Base-by-base conservation (phyloP, 768 basidiomycete species). In the Lentinula boryana region DNA sequence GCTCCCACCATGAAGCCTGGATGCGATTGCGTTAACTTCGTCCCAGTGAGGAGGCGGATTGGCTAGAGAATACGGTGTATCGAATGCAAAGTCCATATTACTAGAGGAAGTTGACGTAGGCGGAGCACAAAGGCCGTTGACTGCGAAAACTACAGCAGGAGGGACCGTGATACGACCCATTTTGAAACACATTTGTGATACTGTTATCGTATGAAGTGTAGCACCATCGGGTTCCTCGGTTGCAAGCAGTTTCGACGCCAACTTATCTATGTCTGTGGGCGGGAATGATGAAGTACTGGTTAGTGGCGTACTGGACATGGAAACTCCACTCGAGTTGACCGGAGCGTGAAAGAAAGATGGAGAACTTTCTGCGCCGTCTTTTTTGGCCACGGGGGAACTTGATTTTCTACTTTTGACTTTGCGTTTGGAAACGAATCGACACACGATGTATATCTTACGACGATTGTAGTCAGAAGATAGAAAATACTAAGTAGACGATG, bases 151-250 rank as follows among this genome's bases (percentile, higher is more conserved):
- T 62, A 92, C 60, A 4, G 78, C 76, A 13, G 90, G 90, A 2
- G 89, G 89, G 54, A 90, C 78, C 21, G 88, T 91, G 63, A 91
- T 86, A 1, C 89, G 81, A 0, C 84, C 85, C 32, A 80, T 68
- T 69, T 91, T 92, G 79, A 84, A 89, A 68, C 87, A 89, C 32
- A 82, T 61, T 54, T 82, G 84, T 21, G 85, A 84, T 58, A 92
- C 72, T 50, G 81, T 76, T 62, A 91, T 68, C 62, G 88, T 87
- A 68, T 91, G 83, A 4, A 89, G 69, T 32, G 74, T 73, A 2
- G 81, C 80, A 46, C 84, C 87, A 63, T 88, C 87, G 0, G 76
- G 72, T 66, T 84, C 83, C 16, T 73, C 71, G 31, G 67, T 41
- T 16, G 67, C 66, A 10, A 69, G 23, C 4, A 63, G 44, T 46